Conservation (phyloP, 306 rosid genomes). For the Dalbergia cultrata region DNA sequence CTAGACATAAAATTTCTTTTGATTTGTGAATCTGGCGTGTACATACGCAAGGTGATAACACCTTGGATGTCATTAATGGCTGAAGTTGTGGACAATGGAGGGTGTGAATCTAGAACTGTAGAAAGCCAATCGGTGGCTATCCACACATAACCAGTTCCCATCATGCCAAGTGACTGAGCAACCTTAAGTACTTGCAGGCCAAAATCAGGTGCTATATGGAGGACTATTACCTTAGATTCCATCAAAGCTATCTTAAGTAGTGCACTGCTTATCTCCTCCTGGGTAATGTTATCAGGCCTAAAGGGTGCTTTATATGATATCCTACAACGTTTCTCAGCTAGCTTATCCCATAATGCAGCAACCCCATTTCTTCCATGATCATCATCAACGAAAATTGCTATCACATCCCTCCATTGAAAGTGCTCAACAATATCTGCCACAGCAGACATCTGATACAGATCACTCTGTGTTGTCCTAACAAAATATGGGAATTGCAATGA, state of each 20-base stretch:
- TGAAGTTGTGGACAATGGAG: constrained; percentile 26
- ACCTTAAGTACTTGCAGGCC: constrained; percentile 59
- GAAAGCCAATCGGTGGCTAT: constrained; percentile 80
- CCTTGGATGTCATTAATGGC: constrained; percentile 67
- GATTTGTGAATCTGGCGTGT: constrained; percentile 63
- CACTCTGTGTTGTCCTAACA: constrained; percentile 71
- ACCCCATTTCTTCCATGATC: constrained; percentile 86
- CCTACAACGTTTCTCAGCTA: constrained; percentile 70
- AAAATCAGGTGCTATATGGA: constrained; percentile 53
- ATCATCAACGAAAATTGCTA: constrained; percentile 78
- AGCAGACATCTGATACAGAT: constrained; percentile 83
- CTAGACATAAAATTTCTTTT: constrained; percentile 62
- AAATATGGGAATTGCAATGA: constrained; percentile 83
- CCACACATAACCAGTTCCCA: constrained; percentile 83
- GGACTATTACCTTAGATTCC: constrained; percentile 74
- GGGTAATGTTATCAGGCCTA: constrained; percentile 32
- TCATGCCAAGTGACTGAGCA: constrained; percentile 72
- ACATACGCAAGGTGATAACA: constrained; percentile 66
- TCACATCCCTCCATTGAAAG: constrained; percentile 80
- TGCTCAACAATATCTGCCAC: constrained; percentile 69
- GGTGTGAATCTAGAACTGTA: constrained; percentile 59
- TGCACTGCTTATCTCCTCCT: constrained; percentile 55
- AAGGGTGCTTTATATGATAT: constrained; percentile 74
- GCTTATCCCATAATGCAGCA: constrained; percentile 68
- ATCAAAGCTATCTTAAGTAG: constrained; percentile 64